Evolutionary conservation across 129 eudicot species (phyloP), one percentile per base, ranked within the genome.

Genomic region (Flaveria linearis): DNA sequence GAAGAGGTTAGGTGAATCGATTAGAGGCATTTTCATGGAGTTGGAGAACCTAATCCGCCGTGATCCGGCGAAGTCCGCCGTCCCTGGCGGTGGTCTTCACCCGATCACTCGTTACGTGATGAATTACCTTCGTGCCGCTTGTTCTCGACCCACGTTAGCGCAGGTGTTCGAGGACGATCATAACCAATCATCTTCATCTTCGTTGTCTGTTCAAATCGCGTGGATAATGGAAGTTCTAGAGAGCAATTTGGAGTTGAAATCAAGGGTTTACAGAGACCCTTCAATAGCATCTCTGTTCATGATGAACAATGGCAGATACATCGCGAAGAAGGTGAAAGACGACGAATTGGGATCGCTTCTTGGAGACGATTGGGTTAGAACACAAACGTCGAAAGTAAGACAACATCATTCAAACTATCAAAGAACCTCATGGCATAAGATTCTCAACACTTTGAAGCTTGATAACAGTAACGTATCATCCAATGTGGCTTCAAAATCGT

Each of bases 41-140:
- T 67, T 95, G 71, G 97, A 95, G 87, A 89, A 95, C 78, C 76
- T 89, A 80, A 91, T 95, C 52, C 80, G 89, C n/a, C 90, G 96
- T 55, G 99, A 95, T 84, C 97, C 99, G 14, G 92, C 87, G 1
- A 91, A 89, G 75, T 70, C 85, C 36, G 73, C 92, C 0, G 97
- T 95, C 23, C 99, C 97, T 15, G 99, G 99, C 1, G 99, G 99
- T 4, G 91, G 97, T 3, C 81, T 95, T 56, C 99, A 95, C 53
- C 99, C 99, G 0, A 89, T 95, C n/a, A 91, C 97, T 7, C 86
- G 99, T 49, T 95, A 95, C 28, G 99, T 95, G 42, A 89, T 95
- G 97, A 95, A 95, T 84, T 95, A 95, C 71, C 86, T 95, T 14
- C 85, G 96, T 0, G 99, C 97, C 0, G 97, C 94, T 23, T 91